These are phyloP conservation scores for Boletellus ananas DNA, from an alignment of 768 basidiomycete species.

Conservation along the genomic window DNA sequence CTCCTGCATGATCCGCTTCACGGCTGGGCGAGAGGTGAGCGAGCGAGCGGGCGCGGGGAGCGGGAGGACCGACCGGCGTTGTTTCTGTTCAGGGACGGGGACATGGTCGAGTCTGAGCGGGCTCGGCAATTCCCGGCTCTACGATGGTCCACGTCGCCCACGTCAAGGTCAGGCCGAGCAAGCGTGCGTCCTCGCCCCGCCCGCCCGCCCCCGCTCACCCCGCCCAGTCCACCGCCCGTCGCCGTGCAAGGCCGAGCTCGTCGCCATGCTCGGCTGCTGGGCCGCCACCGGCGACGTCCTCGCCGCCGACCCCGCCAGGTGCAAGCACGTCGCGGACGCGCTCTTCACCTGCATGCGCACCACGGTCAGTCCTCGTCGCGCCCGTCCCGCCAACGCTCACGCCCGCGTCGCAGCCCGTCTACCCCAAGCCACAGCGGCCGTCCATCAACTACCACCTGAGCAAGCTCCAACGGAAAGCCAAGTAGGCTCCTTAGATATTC, in stretches of 20 bases:
- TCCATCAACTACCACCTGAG: slow-evolving; percentile 90
- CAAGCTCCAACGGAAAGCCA: slow-evolving; percentile 69
- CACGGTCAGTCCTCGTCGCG: slow-evolving; percentile 47
- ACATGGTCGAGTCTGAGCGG: background rate
- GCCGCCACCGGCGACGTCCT: slow-evolving; percentile 65
- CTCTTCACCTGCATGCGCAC: slow-evolving; percentile 84
- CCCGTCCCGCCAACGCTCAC: slow-evolving; percentile 4
- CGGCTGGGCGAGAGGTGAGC: slow-evolving; percentile 46
- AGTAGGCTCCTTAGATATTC: slow-evolving; percentile 43
- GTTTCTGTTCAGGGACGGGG: slow-evolving; percentile 73
- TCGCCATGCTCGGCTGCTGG: slow-evolving; percentile 84
- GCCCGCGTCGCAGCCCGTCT: slow-evolving; percentile 49
- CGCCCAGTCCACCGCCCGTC: slow-evolving; percentile 10
- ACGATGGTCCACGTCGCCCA: slow-evolving; percentile 67
- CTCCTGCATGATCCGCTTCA: slow-evolving; percentile 97
- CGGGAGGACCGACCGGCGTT: slow-evolving; percentile 63
- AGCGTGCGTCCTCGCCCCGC: slow-evolving; percentile 40
- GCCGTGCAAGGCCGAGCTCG: slow-evolving; percentile 47
- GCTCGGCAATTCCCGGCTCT: slow-evolving; percentile 15
- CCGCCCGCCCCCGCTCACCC: background rate
- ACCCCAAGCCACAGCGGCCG: slow-evolving; percentile 63
- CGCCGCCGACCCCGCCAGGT: slow-evolving; percentile 43
- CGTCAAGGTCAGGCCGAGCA: slow-evolving; percentile 75
- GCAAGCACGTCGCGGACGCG: slow-evolving; percentile 54
- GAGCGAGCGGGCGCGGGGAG: background rate